Percentiles rank a stretch among this genome's conserved stretches.
Conservation (phyloP, 768 basidiomycete genomes). For the Plicaturopsis crispa region DNA sequence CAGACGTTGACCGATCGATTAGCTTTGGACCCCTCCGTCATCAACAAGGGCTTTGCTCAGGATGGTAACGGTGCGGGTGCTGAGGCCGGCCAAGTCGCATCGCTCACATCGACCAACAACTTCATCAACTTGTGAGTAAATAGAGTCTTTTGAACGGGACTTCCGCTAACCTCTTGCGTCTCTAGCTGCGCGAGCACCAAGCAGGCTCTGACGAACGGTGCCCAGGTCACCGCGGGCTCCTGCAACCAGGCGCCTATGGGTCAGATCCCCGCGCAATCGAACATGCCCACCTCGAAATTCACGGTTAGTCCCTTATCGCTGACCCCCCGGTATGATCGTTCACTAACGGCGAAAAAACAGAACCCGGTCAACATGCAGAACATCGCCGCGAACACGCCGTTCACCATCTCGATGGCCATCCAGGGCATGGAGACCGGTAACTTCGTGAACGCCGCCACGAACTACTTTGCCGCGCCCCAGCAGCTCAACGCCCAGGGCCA, state of each 20-base stretch:
- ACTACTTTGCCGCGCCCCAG: conserved; percentile 53
- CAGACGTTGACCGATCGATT: conserved; percentile 8
- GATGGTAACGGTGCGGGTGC: conserved; percentile 37
- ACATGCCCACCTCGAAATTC: conserved; percentile 45
- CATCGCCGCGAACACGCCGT: conserved; percentile 36
- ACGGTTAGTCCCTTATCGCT: no score
- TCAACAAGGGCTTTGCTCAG: conserved; percentile 42
- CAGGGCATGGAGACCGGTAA: conserved; percentile 39
- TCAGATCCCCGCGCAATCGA: conserved; percentile 36
- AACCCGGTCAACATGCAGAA: conserved; percentile 32
- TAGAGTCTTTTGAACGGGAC: conserved; percentile 32
- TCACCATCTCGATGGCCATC: conserved; percentile 45
- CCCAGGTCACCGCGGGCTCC: conserved; percentile 43
- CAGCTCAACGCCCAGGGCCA: conserved; percentile 40
- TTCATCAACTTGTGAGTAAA: conserved; percentile 52
- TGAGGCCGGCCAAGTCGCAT: conserved; percentile 41
- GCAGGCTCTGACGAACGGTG: conserved; percentile 29
- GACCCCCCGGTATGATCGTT: no score
- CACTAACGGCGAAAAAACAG: no score
- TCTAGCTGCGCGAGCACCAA: no score
- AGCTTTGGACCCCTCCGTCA: conserved; percentile 46
- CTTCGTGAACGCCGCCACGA: conserved; percentile 48
- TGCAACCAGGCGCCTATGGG: conserved; percentile 57
- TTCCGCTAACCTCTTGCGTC: background rate
- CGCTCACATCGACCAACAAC: conserved; percentile 50